These are phyloP conservation scores for Phytopythium oedochilum DNA, from an alignment of 352 stramenopile genomes.

Conservation along the genomic window DNA sequence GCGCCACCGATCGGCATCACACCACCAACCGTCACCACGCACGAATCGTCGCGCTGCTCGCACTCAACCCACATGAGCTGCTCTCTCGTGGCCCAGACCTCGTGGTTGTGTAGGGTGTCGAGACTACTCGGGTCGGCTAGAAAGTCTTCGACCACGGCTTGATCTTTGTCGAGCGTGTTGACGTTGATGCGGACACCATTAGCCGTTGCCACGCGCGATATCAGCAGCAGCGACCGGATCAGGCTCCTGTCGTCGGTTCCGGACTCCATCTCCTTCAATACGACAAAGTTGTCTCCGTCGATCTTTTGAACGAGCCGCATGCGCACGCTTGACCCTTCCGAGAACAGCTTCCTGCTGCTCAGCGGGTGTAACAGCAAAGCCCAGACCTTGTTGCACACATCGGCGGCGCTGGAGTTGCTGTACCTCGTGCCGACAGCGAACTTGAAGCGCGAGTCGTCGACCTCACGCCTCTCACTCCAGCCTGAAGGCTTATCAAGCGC, in stretches of 20 bases:
- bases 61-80: not conserved
- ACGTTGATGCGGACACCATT: not conserved
- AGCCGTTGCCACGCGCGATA: not conserved
- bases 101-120: not conserved
- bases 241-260: not conserved
- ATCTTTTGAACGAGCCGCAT: constrained; percentile 25
- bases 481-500: constrained; percentile 13
- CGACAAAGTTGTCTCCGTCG: constrained; percentile 22
- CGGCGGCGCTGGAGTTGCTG: constrained; percentile 12
- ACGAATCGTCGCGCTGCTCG: not conserved
- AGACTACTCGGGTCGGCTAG: not conserved
- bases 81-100: constrained; percentile 1
- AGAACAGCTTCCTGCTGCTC: constrained; percentile 16
- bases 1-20: not conserved
- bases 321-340: constrained; percentile 10
- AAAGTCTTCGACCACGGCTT: not conserved
- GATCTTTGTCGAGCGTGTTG: not conserved
- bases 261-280: constrained; percentile 9
- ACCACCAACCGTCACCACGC: not conserved
- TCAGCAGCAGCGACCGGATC: not conserved
- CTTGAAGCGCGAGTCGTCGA: constrained; percentile 10
- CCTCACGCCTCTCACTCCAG: constrained; percentile 19
- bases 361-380: constrained; percentile 20
- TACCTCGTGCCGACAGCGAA: constrained; percentile 20
- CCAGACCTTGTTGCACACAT: constrained; percentile 17